Percentiles rank a stretch among this genome's conserved stretches.
Conservation (phyloP, 768 basidiomycete species). For the Russula brevipes region DNA sequence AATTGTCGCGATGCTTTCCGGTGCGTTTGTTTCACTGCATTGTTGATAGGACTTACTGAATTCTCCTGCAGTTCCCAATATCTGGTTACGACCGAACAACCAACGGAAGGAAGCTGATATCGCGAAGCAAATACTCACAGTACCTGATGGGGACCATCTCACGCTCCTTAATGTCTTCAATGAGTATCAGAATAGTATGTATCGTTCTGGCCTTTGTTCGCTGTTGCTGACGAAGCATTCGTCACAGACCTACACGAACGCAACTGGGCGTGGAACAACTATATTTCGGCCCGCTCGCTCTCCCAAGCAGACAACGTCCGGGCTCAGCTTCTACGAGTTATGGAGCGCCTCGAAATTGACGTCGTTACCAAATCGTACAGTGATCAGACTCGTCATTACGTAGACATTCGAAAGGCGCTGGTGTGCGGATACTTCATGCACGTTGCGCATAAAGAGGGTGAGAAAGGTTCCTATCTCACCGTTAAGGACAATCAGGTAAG, state of each 20-base stretch:
- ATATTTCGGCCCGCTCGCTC: conserved; percentile 75
- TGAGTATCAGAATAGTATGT: conserved; percentile 75
- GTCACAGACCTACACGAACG: conserved; percentile 46
- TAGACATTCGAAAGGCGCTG: conserved; percentile 74
- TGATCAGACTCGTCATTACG: conserved; percentile 47
- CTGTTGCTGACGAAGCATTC: not conserved
- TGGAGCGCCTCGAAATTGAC: conserved; percentile 87
- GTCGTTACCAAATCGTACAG: conserved; percentile 61
- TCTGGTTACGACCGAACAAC: conserved; percentile 90
- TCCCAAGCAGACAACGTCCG: conserved; percentile 93
- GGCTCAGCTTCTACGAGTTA: conserved; percentile 77
- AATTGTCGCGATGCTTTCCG: conserved; percentile 94
- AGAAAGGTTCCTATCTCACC: conserved; percentile 81
- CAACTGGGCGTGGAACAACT: conserved; percentile 90
- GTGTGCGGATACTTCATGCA: conserved; percentile 99
- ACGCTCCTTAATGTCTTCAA: conserved; percentile 95
- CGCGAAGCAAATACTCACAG: conserved; percentile 80
- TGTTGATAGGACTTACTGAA: not conserved
- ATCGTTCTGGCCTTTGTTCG: not conserved
- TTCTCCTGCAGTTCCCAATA: conserved; percentile 65
- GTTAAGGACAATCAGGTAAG: conserved; percentile 91
- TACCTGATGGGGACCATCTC: conserved; percentile 96
- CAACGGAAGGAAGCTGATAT: conserved; percentile 87
- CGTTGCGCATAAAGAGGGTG: conserved; percentile 90
- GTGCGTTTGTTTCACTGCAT: conserved; percentile 38